Percentiles rank a stretch among this genome's conserved stretches.
These are phyloP conservation scores for Populus pruinosa DNA, from an alignment of 345 rosid species.

Conservation along the genomic window DNA sequence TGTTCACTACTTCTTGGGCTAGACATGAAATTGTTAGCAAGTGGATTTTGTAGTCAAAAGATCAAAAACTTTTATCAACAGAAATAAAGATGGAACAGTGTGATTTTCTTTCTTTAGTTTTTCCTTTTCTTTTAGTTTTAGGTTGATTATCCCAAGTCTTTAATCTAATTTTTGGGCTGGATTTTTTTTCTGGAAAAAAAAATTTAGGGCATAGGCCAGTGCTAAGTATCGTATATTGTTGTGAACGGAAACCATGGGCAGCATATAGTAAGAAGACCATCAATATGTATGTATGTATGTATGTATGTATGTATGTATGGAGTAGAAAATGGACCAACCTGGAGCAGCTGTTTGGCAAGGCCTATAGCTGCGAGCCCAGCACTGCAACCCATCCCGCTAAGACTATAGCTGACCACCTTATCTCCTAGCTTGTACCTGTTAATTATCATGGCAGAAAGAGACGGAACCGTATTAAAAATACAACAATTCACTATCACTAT, in stretches of 20 bases:
- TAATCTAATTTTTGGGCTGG: neutral
- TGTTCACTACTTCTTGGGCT: neutral
- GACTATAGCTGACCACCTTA: conserved; percentile 32
- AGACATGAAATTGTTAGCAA: neutral
- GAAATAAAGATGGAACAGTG: neutral
- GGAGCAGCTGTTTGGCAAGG: conserved; percentile 52
- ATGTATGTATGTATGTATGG: too few relatives aligned
- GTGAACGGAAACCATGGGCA: neutral
- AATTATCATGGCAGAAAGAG: conserved; percentile 38
- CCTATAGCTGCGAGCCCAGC: conserved; percentile 52
- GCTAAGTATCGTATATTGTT: neutral
- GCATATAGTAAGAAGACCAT: neutral
- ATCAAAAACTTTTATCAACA: neutral
- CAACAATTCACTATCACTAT: conserved; percentile 39
- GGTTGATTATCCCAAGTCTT: neutral
- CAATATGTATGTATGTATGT: too few relatives aligned
- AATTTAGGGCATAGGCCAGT: neutral
- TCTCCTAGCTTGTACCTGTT: conserved; percentile 40
- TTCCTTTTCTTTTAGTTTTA: neutral
- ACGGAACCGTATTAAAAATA: conserved; percentile 38
- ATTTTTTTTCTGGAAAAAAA: neutral
- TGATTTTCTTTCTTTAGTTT: neutral
- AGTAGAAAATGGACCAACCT: conserved; percentile 26
- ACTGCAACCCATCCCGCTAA: conserved; percentile 45
- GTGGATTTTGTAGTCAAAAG: neutral